Evolutionary conservation across 345 rosid genomes (phyloP).

Genomic region (Gossypium herbaceum): DNA sequence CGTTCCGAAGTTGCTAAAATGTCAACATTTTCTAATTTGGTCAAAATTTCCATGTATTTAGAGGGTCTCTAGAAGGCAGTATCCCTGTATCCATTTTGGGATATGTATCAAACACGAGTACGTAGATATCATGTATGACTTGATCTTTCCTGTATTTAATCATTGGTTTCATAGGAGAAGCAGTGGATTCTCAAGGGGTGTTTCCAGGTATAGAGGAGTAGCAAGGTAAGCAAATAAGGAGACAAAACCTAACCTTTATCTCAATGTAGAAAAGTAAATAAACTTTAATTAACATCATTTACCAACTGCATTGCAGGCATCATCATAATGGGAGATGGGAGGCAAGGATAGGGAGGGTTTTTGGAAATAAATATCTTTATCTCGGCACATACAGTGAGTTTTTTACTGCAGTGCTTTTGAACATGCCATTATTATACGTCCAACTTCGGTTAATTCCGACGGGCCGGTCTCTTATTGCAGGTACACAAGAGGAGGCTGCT

Average conservation of each 20-base stretch:
- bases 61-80: no score
- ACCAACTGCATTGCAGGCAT: constrained; percentile 10
- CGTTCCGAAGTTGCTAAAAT: background rate
- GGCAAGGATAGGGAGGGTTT: constrained; percentile 72
- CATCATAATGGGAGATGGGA: constrained; percentile 85
- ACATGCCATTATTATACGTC: background rate
- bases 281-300: background rate
- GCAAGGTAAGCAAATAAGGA: constrained; percentile 39
- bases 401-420: background rate
- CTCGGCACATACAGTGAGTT: constrained; percentile 59
- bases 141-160: background rate
- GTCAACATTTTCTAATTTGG: background rate
- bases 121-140: background rate
- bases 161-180: constrained; percentile 39
- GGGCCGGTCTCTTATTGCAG: constrained; percentile 5
- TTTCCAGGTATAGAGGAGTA: constrained; percentile 62
- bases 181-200: constrained; percentile 70
- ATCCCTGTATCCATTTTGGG: no score
- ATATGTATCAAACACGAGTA: no score
- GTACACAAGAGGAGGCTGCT: constrained; percentile 56
- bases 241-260: background rate
- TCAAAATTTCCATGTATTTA: no score
- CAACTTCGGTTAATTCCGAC: background rate
- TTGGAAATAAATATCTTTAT: constrained; percentile 69
- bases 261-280: background rate